Conservation (phyloP, 768 basidiomycete genomes). For the Suillus spraguei region DNA sequence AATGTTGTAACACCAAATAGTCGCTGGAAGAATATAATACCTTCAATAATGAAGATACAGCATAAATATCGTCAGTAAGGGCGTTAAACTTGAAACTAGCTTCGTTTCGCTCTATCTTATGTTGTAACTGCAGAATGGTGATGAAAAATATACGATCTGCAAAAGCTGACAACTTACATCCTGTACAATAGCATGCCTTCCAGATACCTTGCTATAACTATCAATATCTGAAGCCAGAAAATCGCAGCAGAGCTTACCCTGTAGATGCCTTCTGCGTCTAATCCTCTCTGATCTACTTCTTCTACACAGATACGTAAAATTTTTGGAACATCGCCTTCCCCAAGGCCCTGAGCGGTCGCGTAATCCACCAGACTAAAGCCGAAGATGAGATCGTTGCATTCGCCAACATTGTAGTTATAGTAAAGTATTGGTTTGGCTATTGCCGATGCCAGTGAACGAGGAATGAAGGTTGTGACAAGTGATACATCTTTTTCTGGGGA, state of each 20-base stretch:
- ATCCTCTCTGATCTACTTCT: constrained; percentile 80
- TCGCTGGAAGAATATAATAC: constrained; percentile 35
- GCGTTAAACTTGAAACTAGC: constrained; percentile 70
- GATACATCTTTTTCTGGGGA: constrained; percentile 71
- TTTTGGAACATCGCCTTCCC: constrained; percentile 76
- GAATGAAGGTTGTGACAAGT: constrained; percentile 55
- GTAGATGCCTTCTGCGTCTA: constrained; percentile 82
- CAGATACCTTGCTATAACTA: constrained; percentile 61
- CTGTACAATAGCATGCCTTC: constrained; percentile 83
- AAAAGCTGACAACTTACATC: constrained; percentile 49
- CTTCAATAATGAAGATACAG: constrained; percentile 85
- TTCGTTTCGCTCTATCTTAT: constrained; percentile 87
- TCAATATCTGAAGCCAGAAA: neutral
- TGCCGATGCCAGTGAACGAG: constrained; percentile 61
- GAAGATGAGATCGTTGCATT: constrained; percentile 87
- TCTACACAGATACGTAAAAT: constrained; percentile 79
- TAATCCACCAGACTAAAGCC: constrained; percentile 89
- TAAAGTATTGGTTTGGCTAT: constrained; percentile 77
- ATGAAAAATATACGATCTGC: constrained; percentile 10
- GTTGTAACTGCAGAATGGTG: constrained; percentile 59
- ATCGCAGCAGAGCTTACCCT: constrained; percentile 46
- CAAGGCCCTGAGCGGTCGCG: constrained; percentile 74
- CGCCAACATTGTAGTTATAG: constrained; percentile 77
- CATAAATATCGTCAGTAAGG: constrained; percentile 76
- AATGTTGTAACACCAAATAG: constrained; percentile 6